These are phyloP conservation scores for baker's yeast (Saccharomyces cerevisiae) DNA, from an alignment of 805 yeast genomes.

Conservation along the genomic window DNA sequence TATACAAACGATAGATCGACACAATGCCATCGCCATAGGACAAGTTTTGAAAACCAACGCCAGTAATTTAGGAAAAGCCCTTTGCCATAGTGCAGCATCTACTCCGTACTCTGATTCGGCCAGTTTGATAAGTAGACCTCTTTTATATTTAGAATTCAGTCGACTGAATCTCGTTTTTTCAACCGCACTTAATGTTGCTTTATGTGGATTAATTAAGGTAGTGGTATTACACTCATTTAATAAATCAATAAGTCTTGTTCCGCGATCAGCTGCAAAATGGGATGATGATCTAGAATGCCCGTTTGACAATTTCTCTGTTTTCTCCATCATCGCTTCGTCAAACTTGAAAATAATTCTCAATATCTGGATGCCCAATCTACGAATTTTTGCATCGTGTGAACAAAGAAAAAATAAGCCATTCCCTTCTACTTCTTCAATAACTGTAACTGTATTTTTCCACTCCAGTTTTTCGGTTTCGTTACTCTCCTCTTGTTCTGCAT, in stretches of 20 bases:
- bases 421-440: constrained; percentile 92
- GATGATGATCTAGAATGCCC: constrained; percentile 45
- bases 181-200: constrained; percentile 53
- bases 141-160: constrained; percentile 47
- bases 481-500: constrained; percentile 15
- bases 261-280: constrained; percentile 70
- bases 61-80: constrained; percentile 70
- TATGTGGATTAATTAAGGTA: constrained; percentile 47
- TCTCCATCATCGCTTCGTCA: constrained; percentile 70
- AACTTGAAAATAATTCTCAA: constrained; percentile 74
- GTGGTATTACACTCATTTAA: constrained; percentile 63
- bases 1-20: constrained; percentile 84
- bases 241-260: constrained; percentile 67
- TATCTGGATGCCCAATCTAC: constrained; percentile 70
- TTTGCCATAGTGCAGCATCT: constrained; percentile 93
- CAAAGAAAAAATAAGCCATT: constrained; percentile 87
- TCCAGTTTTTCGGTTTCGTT: constrained; percentile 55
- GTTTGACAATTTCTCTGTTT: constrained; percentile 23
- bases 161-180: constrained; percentile 67
- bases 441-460: constrained; percentile 70
- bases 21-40: constrained; percentile 89
- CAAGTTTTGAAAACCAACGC: constrained; percentile 66
- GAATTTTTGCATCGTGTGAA: constrained; percentile 69
- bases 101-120: constrained; percentile 93
- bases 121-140: constrained; percentile 60